These are phyloP conservation scores for Stentor roeselii DNA, from an alignment of 73 alveolate species.

Conservation along the genomic window DNA sequence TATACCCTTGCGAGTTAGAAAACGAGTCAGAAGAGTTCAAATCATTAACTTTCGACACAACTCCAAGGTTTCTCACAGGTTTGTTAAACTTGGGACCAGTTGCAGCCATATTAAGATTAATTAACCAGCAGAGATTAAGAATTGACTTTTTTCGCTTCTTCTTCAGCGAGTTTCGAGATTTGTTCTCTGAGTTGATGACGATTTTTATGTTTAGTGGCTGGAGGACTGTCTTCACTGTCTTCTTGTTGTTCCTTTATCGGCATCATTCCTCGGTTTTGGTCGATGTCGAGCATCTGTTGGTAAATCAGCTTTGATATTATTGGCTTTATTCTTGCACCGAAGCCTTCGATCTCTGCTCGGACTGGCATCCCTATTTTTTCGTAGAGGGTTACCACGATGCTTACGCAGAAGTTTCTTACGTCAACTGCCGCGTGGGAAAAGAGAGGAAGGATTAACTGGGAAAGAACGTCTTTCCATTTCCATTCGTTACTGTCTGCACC, in stretches of 20 bases:
- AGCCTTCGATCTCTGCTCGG: constrained; percentile 56
- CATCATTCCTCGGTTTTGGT: neutral
- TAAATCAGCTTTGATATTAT: constrained; percentile 44
- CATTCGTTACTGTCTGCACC: constrained; percentile 85
- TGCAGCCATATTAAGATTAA: too few species aligned
- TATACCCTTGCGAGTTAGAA: neutral
- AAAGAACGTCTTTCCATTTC: constrained; percentile 86
- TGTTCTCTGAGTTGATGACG: neutral
- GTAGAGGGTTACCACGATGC: constrained; percentile 80
- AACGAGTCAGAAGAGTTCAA: neutral
- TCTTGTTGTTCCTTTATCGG: constrained; percentile 40
- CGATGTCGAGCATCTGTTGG: constrained; percentile 33
- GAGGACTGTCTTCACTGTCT: constrained; percentile 40
- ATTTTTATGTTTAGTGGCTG: constrained; percentile 28
- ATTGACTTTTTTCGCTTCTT: constrained; percentile 28
- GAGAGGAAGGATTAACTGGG: constrained; percentile 80
- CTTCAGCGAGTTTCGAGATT: constrained; percentile 25
- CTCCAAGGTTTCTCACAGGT: too few species aligned
- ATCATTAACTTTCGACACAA: too few species aligned
- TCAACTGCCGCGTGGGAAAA: constrained; percentile 84
- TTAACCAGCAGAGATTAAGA: too few species aligned
- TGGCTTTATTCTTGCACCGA: constrained; percentile 61
- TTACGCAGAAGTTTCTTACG: constrained; percentile 82
- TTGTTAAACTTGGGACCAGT: too few species aligned
- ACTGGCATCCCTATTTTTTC: constrained; percentile 78